Evolutionary conservation across 441 rosid genomes (phyloP).

Genomic region (Pelargonium fulgidum): DNA sequence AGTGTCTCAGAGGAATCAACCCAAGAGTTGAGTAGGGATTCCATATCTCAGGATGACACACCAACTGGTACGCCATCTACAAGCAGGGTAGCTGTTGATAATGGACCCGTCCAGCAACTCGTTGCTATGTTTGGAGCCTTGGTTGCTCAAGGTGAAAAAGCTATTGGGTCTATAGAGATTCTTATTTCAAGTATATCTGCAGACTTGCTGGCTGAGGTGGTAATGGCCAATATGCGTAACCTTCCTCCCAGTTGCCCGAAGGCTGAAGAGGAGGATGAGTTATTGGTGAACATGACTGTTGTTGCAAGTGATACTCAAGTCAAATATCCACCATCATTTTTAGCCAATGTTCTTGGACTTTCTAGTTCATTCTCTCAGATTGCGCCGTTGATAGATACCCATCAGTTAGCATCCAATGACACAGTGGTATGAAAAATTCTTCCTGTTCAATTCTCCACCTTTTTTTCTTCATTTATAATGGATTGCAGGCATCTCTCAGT

Average conservation of each 20-base stretch:
- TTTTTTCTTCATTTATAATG: neutral
- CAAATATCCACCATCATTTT: conserved; percentile 72
- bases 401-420: conserved; percentile 31
- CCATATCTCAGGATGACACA: conserved; percentile 38
- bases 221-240: conserved; percentile 89
- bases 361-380: conserved; percentile 72
- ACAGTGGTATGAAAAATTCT: conserved; percentile 33
- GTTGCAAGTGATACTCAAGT: conserved; percentile 56
- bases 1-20: conserved; percentile 56
- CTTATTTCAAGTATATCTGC: conserved; percentile 90
- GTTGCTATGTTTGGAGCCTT: conserved; percentile 88
- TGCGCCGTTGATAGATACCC: conserved; percentile 46
- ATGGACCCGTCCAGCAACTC: conserved; percentile 88
- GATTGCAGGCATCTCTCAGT: neutral
- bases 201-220: conserved; percentile 94
- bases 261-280: conserved; percentile 54
- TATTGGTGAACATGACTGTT: conserved; percentile 55
- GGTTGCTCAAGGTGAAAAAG: conserved; percentile 97
- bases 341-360: conserved; percentile 68
- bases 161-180: conserved; percentile 76
- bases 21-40: conserved; percentile 40
- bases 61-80: conserved; percentile 37
- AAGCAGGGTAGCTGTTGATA: conserved; percentile 45
- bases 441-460: conserved; percentile 1
- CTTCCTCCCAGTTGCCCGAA: conserved; percentile 46